phyloP scores from a whole-genome alignment of 371 early-diverging fungal species.

The Mortierella sp. region DNA sequence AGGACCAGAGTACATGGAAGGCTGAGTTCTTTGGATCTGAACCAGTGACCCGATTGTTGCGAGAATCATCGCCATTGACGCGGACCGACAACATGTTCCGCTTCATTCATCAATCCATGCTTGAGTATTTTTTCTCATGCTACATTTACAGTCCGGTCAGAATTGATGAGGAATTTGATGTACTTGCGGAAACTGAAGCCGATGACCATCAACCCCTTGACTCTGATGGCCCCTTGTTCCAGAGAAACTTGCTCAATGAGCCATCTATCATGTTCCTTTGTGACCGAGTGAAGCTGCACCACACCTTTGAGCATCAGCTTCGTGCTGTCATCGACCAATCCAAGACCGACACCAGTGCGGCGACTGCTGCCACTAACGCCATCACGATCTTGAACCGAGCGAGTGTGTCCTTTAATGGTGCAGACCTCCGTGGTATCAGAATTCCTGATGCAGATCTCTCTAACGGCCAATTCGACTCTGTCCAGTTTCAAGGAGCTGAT shows the following conservation, averaged over 20 bases:
- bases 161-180: no score
- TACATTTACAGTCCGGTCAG: no score
- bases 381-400: conserved; percentile 19
- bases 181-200: no score
- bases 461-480: not conserved
- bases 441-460: not conserved
- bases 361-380: conserved; percentile 18
- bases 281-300: conserved; percentile 4
- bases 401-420: not conserved
- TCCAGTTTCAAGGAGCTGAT: not conserved
- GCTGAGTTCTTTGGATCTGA: no score
- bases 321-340: conserved; percentile 12
- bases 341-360: not conserved
- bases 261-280: conserved; percentile 20
- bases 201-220: not conserved
- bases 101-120: no score
- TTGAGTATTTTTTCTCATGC: no score
- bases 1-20: no score
- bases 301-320: conserved; percentile 1
- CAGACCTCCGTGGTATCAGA: not conserved
- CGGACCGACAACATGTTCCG: no score
- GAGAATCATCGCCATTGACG: no score
- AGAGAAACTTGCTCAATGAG: conserved; percentile 4
- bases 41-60: no score
- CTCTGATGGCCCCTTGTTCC: not conserved